These are phyloP conservation scores for Cornus florida DNA, from an alignment of 148 eudicot species.

Conservation along the genomic window DNA sequence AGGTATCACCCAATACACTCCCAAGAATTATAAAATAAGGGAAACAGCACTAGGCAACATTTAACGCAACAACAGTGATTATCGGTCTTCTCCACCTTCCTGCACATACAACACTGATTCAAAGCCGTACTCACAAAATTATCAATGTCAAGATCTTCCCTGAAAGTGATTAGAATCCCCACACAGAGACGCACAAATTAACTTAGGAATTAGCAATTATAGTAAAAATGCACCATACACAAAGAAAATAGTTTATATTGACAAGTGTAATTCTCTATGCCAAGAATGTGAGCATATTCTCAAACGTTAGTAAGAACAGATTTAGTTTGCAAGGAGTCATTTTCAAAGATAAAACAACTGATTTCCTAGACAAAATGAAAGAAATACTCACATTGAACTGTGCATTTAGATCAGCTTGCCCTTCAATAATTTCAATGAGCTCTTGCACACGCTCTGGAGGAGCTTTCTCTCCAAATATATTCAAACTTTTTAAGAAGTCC, in stretches of 20 bases:
- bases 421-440: slow-evolving; percentile 76
- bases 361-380: background rate
- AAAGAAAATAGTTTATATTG: background rate
- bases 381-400: slow-evolving; percentile 67
- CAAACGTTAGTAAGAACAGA: background rate
- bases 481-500: slow-evolving; percentile 83
- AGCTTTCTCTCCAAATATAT: slow-evolving; percentile 83
- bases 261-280: no score
- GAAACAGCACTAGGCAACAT: background rate
- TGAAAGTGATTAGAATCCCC: no score
- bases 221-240: background rate
- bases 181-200: background rate
- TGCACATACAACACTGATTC: no score
- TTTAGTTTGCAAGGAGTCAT: background rate
- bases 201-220: background rate
- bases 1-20: background rate
- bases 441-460: slow-evolving; percentile 87
- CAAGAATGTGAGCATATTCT: no score
- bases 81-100: no score
- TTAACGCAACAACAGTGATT: no score
- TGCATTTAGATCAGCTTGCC: slow-evolving; percentile 96
- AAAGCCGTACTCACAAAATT: no score
- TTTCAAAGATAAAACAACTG: background rate
- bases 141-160: no score
- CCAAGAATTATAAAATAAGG: no score